Conservation (phyloP, 225 moss, liverwort and hornwort species). For the Climacium dendroides region DNA sequence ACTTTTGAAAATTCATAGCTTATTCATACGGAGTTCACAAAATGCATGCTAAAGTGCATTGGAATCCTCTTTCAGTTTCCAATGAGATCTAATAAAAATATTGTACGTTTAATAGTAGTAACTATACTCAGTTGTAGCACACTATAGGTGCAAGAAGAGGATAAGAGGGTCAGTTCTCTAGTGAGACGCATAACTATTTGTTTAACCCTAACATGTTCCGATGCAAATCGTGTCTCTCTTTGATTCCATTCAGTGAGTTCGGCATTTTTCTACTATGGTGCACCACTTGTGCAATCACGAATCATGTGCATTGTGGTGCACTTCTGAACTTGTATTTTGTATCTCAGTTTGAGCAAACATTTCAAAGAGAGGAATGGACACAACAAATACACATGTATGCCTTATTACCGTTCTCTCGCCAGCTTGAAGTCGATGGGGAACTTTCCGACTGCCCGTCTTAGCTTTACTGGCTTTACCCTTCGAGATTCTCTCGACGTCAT, state of each 20-base stretch:
- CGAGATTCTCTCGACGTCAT: constrained; percentile 86
- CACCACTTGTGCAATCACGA: background rate
- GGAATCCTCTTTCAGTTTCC: background rate
- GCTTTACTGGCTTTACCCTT: constrained; percentile 77
- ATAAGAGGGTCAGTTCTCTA: background rate
- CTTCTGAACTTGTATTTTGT: background rate
- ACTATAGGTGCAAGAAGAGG: background rate
- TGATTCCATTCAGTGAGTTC: background rate
- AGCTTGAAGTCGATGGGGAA: constrained; percentile 88
- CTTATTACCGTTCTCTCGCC: constrained; percentile 62
- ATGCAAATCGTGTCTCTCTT: background rate
- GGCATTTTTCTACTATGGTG: background rate
- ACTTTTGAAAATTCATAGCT: background rate
- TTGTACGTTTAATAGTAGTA: background rate
- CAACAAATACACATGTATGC: background rate
- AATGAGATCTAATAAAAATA: no score
- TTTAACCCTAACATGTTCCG: background rate
- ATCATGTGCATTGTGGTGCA: background rate
- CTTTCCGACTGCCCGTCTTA: constrained; percentile 71
- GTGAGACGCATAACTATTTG: background rate
- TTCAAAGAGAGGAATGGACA: background rate
- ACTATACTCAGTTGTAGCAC: background rate
- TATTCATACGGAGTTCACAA: background rate
- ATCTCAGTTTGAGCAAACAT: background rate
- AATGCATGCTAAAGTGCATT: no score